A percentile compares a stretch with the other conserved stretches of the same genome.
Evolutionary conservation across 1,139 yeast genomes (phyloP).

Genomic region (Suhomyces guaymorum): DNA sequence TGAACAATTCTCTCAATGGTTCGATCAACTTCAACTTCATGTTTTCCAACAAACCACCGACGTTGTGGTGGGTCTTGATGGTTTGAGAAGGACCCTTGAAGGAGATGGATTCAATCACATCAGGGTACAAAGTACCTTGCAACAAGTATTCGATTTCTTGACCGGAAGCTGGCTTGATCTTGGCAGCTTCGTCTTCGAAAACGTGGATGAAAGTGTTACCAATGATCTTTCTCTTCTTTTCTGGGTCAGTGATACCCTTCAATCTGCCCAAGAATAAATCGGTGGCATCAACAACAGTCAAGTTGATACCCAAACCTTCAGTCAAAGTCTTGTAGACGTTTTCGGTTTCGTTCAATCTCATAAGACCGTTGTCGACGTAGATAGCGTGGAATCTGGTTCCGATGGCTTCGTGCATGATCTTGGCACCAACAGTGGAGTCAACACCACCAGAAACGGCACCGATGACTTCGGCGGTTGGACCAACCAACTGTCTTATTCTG

Average conservation of each 20-base stretch:
- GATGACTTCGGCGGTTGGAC: conserved; percentile 97
- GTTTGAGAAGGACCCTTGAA: conserved; percentile 99
- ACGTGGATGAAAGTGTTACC: conserved; percentile 98
- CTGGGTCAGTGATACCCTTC: conserved; percentile 96
- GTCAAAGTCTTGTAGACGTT: conserved; percentile 85
- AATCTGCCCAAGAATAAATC: conserved; percentile 84
- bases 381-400: conserved; percentile 99
- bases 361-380: conserved; percentile 95
- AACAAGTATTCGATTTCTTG: conserved; percentile 88
- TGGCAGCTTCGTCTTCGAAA: conserved; percentile 93
- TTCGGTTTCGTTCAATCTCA: conserved; percentile 91
- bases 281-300: conserved; percentile 91
- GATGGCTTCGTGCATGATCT: conserved; percentile 95
- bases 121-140: conserved; percentile 98
- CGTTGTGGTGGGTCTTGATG: conserved; percentile 98
- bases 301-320: conserved; percentile 90
- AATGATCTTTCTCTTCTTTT: conserved; percentile 96
- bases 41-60: conserved; percentile 95
- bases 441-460: conserved; percentile 99
- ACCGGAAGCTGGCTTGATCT: conserved; percentile 86
- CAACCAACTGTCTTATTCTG: conserved; percentile 86
- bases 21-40: conserved; percentile 98
- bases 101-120: conserved; percentile 96
- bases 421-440: conserved; percentile 98
- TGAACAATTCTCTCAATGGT: conserved; percentile 96